These are phyloP conservation scores for Lycium barbarum DNA, from an alignment of 257 asterid genomes.

Conservation along the genomic window DNA sequence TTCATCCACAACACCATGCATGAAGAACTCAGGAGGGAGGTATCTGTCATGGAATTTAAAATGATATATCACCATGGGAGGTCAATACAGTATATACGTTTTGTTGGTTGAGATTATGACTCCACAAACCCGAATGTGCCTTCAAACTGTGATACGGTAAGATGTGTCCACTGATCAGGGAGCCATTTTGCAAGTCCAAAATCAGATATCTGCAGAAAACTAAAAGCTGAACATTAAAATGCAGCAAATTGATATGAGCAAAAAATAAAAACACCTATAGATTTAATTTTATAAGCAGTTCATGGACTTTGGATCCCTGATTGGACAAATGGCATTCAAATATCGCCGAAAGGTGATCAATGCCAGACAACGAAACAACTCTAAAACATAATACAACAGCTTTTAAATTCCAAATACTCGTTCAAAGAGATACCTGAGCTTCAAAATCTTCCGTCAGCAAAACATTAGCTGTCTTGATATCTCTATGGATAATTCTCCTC, in stretches of 20 bases:
- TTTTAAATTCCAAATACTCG: not conserved
- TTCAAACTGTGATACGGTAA: conserved; percentile 81
- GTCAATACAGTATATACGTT: not conserved
- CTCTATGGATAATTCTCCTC: conserved; percentile 90
- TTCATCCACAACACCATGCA: conserved; percentile 93
- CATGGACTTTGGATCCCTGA: not conserved
- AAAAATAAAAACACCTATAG: not conserved
- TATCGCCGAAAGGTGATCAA: no score
- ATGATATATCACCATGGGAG: not conserved
- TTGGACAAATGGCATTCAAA: no score
- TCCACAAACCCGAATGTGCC: conserved; percentile 88
- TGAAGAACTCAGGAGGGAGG: conserved; percentile 93
- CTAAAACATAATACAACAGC: not conserved
- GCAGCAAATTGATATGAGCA: not conserved
- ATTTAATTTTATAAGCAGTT: not conserved
- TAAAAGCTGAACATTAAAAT: conserved; percentile 37
- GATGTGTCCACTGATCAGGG: conserved; percentile 96
- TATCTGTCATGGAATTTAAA: conserved; percentile 58
- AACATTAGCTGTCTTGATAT: conserved; percentile 90
- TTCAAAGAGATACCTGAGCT: conserved; percentile 64
- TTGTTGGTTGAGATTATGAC: not conserved
- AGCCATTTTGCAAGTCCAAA: conserved; percentile 99
- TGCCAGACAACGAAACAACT: no score
- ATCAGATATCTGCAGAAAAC: conserved; percentile 78
- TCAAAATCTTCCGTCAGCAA: conserved; percentile 84